phyloP scores from a whole-genome alignment of 345 rosid genomes.

The Atalantia buxifolia region DNA sequence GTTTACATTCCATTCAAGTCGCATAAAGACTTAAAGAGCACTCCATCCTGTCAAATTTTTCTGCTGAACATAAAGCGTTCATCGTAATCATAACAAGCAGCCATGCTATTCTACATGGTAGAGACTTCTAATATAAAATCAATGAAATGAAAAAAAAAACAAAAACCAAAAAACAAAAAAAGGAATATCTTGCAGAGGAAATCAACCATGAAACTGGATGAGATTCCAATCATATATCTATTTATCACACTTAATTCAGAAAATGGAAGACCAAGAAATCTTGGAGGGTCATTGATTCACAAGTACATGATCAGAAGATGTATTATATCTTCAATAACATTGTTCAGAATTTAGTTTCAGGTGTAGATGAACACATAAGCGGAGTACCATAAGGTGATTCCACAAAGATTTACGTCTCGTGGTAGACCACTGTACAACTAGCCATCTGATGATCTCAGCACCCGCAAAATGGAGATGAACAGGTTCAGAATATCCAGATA shows the following conservation, averaged over 20 bases:
- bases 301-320: not conserved
- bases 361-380: not conserved
- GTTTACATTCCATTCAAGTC: not conserved
- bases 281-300: not conserved
- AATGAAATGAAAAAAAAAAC: not conserved
- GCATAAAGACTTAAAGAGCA: not conserved
- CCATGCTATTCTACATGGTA: not conserved
- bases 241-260: conserved; percentile 6
- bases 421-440: conserved; percentile 25
- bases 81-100: not conserved
- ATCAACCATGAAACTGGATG: not conserved
- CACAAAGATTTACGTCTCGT: not conserved
- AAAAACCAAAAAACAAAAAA: too few species aligned
- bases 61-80: too few species aligned
- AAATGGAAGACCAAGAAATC: not conserved
- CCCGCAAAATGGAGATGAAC: conserved; percentile 80
- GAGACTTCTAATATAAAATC: not conserved
- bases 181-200: not conserved
- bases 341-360: not conserved
- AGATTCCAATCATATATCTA: not conserved
- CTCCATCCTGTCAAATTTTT: not conserved
- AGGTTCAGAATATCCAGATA: conserved; percentile 91
- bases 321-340: conserved; percentile 9
- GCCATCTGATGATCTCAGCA: conserved; percentile 58
- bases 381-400: not conserved